Evolutionary conservation across 2,329 filamentous ascomycete species (phyloP).

Genomic region (Phoma sp.): DNA sequence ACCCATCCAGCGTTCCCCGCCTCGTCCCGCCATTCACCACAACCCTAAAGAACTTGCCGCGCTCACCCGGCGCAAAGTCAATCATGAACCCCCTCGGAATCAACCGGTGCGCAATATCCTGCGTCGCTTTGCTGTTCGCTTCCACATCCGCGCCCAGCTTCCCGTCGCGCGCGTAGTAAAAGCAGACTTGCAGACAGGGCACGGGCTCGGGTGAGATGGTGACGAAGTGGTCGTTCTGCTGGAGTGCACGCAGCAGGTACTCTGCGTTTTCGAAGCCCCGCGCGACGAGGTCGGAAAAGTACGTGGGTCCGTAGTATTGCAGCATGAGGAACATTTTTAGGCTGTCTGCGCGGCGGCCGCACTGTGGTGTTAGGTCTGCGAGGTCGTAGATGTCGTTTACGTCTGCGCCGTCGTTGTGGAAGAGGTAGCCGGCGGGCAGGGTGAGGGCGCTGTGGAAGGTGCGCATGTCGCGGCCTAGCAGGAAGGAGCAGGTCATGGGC

Average conservation of each 20-base stretch:
- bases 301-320: constrained; percentile 82
- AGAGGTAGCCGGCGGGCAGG: constrained; percentile 78
- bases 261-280: constrained; percentile 74
- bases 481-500: constrained; percentile 88
- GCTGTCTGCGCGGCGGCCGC: constrained; percentile 82
- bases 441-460: constrained; percentile 86
- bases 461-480: constrained; percentile 77
- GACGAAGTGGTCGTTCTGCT: constrained; percentile 64
- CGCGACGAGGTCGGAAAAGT: constrained; percentile 70
- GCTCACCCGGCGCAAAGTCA: constrained; percentile 67
- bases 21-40: constrained; percentile 70
- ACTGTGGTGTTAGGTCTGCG: constrained; percentile 91
- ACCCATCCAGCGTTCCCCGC: constrained; percentile 65
- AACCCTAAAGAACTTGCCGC: constrained; percentile 71
- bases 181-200: constrained; percentile 88
- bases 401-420: constrained; percentile 47
- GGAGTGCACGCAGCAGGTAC: constrained; percentile 69
- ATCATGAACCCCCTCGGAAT: constrained; percentile 71
- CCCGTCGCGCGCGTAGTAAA: constrained; percentile 76
- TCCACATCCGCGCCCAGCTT: constrained; percentile 53
- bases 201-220: constrained; percentile 78
- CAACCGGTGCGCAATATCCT: constrained; percentile 60
- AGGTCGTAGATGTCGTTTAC: constrained; percentile 76
- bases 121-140: constrained; percentile 63
- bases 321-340: constrained; percentile 88